Percentiles rank a stretch among this genome's conserved stretches.
Conservation (phyloP, 805 yeast genomes). For the Lipomyces yamanashiensis region DNA sequence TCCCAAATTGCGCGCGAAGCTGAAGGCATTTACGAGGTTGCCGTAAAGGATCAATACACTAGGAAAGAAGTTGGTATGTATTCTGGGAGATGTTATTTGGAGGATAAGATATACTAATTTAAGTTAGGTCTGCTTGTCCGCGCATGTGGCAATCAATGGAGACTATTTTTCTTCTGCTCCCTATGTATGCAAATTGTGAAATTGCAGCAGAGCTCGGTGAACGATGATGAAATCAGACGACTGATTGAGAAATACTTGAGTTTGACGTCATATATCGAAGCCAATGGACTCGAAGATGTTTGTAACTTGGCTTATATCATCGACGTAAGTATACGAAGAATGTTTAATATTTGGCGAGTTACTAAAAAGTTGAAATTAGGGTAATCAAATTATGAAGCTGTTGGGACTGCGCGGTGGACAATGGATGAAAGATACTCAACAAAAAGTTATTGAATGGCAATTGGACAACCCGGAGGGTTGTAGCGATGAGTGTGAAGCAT, state of each 20-base stretch:
- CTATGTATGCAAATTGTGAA: conserved; percentile 34
- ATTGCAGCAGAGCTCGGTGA: not conserved
- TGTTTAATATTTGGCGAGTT: no score
- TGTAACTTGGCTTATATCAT: conserved; percentile 64
- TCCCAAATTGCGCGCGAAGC: conserved; percentile 51
- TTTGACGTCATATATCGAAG: conserved; percentile 43
- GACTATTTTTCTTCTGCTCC: conserved; percentile 49
- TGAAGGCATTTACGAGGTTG: conserved; percentile 36
- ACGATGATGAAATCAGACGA: not conserved
- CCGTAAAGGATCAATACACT: not conserved
- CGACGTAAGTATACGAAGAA: conserved; percentile 50
- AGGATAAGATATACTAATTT: not conserved
- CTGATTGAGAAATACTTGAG: conserved; percentile 19
- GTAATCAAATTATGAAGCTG: conserved; percentile 63
- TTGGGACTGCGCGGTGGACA: conserved; percentile 77
- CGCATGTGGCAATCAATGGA: conserved; percentile 58
- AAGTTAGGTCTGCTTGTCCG: conserved; percentile 58
- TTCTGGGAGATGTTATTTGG: not conserved
- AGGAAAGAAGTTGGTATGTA: conserved; percentile 41
- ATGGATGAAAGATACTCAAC: conserved; percentile 70
- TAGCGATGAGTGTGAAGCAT: conserved; percentile 60
- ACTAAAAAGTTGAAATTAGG: conserved; percentile 30
- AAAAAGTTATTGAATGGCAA: conserved; percentile 71
- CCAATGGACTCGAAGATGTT: conserved; percentile 50
- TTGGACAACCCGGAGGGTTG: conserved; percentile 67